phyloP scores from a whole-genome alignment of 2,329 filamentous ascomycete genomes.

The Aspergillus nomiae region DNA sequence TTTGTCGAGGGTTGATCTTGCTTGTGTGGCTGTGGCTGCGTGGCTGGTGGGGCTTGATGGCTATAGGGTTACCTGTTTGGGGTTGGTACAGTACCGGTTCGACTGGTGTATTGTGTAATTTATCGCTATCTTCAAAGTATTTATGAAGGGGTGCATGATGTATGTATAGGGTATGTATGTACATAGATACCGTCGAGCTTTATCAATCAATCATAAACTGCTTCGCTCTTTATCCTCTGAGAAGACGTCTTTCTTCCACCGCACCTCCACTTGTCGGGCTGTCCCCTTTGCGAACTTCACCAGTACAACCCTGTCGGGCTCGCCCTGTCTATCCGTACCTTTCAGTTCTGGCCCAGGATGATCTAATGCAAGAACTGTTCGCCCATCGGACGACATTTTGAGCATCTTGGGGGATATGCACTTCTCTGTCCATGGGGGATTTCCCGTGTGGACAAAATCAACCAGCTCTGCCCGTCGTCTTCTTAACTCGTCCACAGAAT shows the following conservation, averaged over 20 bases:
- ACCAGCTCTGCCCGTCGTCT: slow-evolving; percentile 49
- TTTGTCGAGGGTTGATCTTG: slow-evolving; percentile 36
- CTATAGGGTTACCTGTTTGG: neutral
- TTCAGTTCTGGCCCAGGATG: slow-evolving; percentile 59
- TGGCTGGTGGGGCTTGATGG: neutral
- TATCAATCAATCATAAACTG: slow-evolving; percentile 26
- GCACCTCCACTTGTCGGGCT: slow-evolving; percentile 58
- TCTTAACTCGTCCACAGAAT: slow-evolving; percentile 31
- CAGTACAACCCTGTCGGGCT: slow-evolving; percentile 58
- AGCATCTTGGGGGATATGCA: slow-evolving; percentile 48
- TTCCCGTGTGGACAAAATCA: slow-evolving; percentile 50
- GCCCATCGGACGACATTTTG: slow-evolving; percentile 47
- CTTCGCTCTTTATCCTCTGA: slow-evolving; percentile 36
- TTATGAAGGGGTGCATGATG: neutral
- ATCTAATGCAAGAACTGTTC: slow-evolving; percentile 56
- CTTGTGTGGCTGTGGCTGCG: neutral
- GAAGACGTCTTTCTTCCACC: slow-evolving; percentile 51
- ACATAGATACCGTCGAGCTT: neutral
- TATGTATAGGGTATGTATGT: neutral
- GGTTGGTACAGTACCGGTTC: neutral
- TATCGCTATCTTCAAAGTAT: neutral
- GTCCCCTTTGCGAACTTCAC: slow-evolving; percentile 60
- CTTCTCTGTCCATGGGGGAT: slow-evolving; percentile 50
- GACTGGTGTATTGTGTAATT: neutral
- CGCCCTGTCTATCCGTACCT: slow-evolving; percentile 50